Evolutionary conservation across 2,329 filamentous ascomycete genomes (phyloP).

Genomic region (Fusarium phyllophilum): DNA sequence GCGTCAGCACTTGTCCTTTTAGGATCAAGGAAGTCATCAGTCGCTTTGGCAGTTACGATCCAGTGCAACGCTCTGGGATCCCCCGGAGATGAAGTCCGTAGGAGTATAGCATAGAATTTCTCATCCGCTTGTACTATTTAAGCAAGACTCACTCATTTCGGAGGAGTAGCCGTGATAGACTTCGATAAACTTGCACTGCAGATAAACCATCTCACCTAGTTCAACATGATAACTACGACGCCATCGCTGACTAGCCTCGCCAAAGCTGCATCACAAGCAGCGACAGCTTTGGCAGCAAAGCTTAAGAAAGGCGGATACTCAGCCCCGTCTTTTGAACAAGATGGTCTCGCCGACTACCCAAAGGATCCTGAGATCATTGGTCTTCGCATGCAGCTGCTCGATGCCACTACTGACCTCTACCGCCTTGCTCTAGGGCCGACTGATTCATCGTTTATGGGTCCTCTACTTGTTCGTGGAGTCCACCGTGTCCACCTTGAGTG

Average conservation of each 20-base stretch:
- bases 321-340: slow-evolving; percentile 5
- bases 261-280: background rate
- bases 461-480: slow-evolving; percentile 2
- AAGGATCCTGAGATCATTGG: slow-evolving; percentile 22
- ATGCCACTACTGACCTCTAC: slow-evolving; percentile 15
- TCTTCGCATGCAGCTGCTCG: slow-evolving; percentile 19
- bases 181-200: background rate
- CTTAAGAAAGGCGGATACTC: slow-evolving; percentile 12
- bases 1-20: background rate
- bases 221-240: background rate
- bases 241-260: background rate
- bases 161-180: no score
- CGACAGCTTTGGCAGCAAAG: background rate
- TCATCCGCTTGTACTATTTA: background rate
- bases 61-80: background rate
- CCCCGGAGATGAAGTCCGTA: no score
- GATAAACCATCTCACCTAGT: background rate
- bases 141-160: background rate
- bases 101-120: background rate
- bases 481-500: no score
- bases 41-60: no score
- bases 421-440: slow-evolving; percentile 22
- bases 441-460: slow-evolving; percentile 5
- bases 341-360: slow-evolving; percentile 12
- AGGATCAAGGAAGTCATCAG: background rate